Percentiles rank a stretch among this genome's conserved stretches.
These are phyloP conservation scores for Alnus glutinosa DNA, from an alignment of 306 rosid genomes.

Conservation along the genomic window DNA sequence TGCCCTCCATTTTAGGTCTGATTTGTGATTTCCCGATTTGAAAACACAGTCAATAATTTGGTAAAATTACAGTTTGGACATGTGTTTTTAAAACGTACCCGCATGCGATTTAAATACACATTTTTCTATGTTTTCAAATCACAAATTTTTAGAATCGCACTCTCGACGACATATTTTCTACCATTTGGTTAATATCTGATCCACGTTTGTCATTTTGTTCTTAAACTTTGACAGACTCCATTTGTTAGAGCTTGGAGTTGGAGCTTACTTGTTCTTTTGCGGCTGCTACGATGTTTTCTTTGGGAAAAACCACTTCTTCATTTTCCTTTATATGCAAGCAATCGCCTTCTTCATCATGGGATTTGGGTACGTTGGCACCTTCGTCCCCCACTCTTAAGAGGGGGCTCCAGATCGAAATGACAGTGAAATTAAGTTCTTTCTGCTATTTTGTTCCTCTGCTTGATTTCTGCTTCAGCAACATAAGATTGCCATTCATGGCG, in stretches of 20 bases:
- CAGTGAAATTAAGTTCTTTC: conserved; percentile 13
- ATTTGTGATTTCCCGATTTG: no score
- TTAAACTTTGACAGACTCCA: conserved; percentile 51
- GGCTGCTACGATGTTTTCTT: conserved; percentile 64
- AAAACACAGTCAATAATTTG: no score
- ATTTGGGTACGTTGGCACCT: conserved; percentile 82
- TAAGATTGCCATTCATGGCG: conserved; percentile 25
- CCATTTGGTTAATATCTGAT: background rate
- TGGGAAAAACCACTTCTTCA: conserved; percentile 65
- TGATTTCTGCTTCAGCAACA: conserved; percentile 29
- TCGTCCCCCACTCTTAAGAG: conserved; percentile 59
- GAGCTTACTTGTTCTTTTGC: conserved; percentile 64
- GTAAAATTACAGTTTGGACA: no score
- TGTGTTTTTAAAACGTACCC: no score
- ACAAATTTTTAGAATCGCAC: no score
- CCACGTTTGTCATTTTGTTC: conserved; percentile 22
- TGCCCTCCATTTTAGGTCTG: background rate
- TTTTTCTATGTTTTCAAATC: no score
- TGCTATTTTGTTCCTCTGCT: conserved; percentile 15
- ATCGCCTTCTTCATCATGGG: conserved; percentile 69
- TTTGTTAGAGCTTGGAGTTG: conserved; percentile 65
- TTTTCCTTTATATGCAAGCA: conserved; percentile 72
- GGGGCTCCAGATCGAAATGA: conserved; percentile 8
- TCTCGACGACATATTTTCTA: no score
- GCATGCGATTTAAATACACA: no score